Evolutionary conservation across 805 yeast species (phyloP).

Genomic region (Saccharomyces kudriavzevii): DNA sequence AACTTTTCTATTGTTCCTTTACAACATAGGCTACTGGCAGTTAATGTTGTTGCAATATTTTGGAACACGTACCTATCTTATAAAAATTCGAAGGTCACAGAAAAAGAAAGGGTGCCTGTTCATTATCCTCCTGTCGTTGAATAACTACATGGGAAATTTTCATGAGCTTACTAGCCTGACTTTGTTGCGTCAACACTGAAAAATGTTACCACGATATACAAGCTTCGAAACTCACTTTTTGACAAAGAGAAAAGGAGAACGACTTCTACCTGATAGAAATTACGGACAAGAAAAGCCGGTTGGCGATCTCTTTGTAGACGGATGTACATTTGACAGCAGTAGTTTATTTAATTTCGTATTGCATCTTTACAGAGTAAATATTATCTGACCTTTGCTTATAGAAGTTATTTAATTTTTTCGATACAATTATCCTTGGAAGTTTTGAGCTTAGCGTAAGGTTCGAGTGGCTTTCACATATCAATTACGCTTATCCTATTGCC

Average conservation of each 20-base stretch:
- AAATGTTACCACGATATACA: too few species aligned
- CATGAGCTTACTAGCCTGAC: not conserved
- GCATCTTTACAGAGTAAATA: not conserved
- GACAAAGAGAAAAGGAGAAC: not conserved
- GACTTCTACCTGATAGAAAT: not conserved
- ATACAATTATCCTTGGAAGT: not conserved
- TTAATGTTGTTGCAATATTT: constrained; percentile 61
- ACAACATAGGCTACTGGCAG: constrained; percentile 57
- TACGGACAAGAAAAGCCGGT: not conserved
- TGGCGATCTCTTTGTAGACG: not conserved
- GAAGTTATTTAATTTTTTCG: not conserved
- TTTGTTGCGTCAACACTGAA: not conserved
- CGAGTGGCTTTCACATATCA: not conserved
- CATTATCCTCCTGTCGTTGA: constrained; percentile 36
- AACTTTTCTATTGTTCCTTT: constrained; percentile 75
- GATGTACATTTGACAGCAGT: not conserved
- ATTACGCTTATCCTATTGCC: not conserved
- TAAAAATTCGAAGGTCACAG: constrained; percentile 38
- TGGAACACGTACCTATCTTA: constrained; percentile 79
- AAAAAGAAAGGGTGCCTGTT: constrained; percentile 22
- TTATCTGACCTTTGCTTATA: not conserved
- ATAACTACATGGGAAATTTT: constrained; percentile 7
- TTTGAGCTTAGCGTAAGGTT: not conserved
- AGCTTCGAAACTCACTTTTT: too few species aligned
- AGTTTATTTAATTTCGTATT: not conserved